These are phyloP conservation scores for Fusarium heterosporum DNA, from an alignment of 2,329 filamentous ascomycete genomes.

Conservation along the genomic window DNA sequence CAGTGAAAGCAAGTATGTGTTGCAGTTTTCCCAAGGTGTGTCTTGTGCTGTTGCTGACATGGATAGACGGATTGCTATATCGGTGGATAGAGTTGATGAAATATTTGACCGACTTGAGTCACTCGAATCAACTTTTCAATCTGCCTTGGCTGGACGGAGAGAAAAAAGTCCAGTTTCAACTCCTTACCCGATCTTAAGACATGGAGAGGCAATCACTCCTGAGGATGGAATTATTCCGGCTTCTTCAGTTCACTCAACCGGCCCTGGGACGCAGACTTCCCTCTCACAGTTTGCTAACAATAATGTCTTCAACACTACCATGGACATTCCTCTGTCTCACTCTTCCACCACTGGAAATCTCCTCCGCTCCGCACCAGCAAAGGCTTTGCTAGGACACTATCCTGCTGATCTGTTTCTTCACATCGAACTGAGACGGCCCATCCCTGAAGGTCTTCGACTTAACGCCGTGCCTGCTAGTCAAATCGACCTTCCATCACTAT, in stretches of 20 bases:
- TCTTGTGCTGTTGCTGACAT: neutral
- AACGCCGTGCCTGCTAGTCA: slow-evolving; percentile 26
- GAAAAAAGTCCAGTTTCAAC: slow-evolving; percentile 20
- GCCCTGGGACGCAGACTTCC: slow-evolving; percentile 21
- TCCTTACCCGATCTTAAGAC: slow-evolving; percentile 13
- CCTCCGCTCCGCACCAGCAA: slow-evolving; percentile 29
- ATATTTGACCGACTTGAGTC: slow-evolving; percentile 36
- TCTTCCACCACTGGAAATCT: slow-evolving; percentile 35
- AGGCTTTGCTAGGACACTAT: slow-evolving; percentile 24
- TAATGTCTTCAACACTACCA: slow-evolving; percentile 40
- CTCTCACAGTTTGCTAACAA: slow-evolving; percentile 36
- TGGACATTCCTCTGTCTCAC: slow-evolving; percentile 39
- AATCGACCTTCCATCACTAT: slow-evolving; percentile 16
- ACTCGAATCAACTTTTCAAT: slow-evolving; percentile 26
- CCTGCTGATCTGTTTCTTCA: slow-evolving; percentile 35
- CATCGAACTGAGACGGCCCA: slow-evolving; percentile 29
- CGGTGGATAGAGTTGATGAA: slow-evolving; percentile 34
- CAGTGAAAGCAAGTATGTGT: neutral
- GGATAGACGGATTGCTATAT: neutral
- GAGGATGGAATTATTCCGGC: slow-evolving; percentile 14
- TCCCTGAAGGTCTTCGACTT: slow-evolving; percentile 19
- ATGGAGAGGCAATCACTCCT: slow-evolving; percentile 22
- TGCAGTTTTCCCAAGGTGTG: fast-evolving
- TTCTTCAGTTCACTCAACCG: slow-evolving; percentile 25
- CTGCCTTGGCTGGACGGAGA: slow-evolving; percentile 21